These are phyloP conservation scores for Chrysochromulina tobinii DNA, from an alignment of 78 protist species.

Conservation along the genomic window DNA sequence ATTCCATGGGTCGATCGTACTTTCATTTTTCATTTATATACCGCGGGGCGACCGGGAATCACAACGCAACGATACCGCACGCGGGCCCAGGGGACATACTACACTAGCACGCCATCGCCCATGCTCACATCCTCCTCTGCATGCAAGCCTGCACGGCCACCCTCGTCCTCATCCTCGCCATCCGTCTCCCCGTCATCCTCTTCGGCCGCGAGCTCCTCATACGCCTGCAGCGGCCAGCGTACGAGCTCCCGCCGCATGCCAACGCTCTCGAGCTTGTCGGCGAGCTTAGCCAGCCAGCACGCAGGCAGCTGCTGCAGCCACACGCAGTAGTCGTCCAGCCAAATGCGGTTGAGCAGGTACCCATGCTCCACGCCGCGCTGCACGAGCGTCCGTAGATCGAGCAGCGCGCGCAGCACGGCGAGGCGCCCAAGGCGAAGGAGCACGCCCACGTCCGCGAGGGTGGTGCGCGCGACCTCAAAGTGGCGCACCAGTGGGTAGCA, in stretches of 20 bases:
- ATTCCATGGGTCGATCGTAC: too few species aligned
- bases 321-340: slow-evolving; percentile 13
- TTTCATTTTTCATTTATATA: too few species aligned
- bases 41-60: too few species aligned
- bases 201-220: background rate
- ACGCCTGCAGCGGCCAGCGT: background rate
- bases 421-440: slow-evolving; percentile 12
- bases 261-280: background rate
- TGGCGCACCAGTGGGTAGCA: slow-evolving; percentile 54
- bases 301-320: slow-evolving; percentile 42
- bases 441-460: slow-evolving; percentile 7
- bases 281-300: background rate
- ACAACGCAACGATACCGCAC: too few species aligned
- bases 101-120: too few species aligned
- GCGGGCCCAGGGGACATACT: too few species aligned
- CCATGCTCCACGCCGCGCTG: background rate
- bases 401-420: background rate
- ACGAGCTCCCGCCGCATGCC: background rate
- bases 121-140: too few species aligned
- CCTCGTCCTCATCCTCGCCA: background rate
- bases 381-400: background rate
- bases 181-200: background rate
- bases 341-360: slow-evolving; percentile 1
- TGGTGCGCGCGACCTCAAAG: background rate
- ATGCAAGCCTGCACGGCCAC: too few species aligned